These are phyloP conservation scores for Handroanthus guayacan DNA, from an alignment of 257 asterid genomes.

Conservation along the genomic window DNA sequence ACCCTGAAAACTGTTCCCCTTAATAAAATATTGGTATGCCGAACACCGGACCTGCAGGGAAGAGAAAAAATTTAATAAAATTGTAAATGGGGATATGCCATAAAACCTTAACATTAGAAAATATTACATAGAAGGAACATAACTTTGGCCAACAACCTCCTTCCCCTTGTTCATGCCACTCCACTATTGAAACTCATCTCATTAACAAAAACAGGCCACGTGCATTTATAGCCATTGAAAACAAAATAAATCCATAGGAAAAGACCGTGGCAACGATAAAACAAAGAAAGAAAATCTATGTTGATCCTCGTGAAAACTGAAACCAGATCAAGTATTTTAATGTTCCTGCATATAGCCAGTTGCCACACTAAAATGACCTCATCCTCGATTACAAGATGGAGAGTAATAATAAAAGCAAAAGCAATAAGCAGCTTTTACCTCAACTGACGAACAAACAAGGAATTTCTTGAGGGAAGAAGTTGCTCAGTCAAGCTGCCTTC, in stretches of 20 bases:
- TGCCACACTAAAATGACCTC: slow-evolving; percentile 13
- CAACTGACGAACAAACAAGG: slow-evolving; percentile 85
- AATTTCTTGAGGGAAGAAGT: slow-evolving; percentile 87
- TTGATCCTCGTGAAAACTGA: slow-evolving; percentile 3
- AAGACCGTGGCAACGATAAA: neutral
- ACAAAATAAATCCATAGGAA: neutral
- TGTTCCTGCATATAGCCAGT: slow-evolving; percentile 13
- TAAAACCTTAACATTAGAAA: slow-evolving; percentile 20
- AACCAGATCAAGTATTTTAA: slow-evolving; percentile 8
- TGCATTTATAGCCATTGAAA: slow-evolving; percentile 3
- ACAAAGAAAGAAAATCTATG: neutral
- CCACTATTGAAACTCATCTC: slow-evolving; percentile 2
- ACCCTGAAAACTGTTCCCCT: slow-evolving; percentile 84
- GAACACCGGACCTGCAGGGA: slow-evolving; percentile 87
- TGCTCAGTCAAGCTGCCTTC: slow-evolving; percentile 90
- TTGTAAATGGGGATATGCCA: slow-evolving; percentile 9
- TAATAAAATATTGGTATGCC: slow-evolving; percentile 91
- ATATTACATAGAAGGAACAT: neutral
- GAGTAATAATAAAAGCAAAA: slow-evolving; percentile 12
- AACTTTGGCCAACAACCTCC: slow-evolving; percentile 9
- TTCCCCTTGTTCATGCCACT: slow-evolving; percentile 12
- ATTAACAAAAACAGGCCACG: neutral
- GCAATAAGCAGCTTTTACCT: slow-evolving; percentile 55
- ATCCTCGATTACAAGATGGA: slow-evolving; percentile 13
- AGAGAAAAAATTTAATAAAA: slow-evolving; percentile 21